Percentiles rank a stretch among this genome's conserved stretches.
These are phyloP conservation scores for Paragyromitra xinjiangensis DNA, from an alignment of 495 filamentous ascomycete genomes.

Conservation along the genomic window DNA sequence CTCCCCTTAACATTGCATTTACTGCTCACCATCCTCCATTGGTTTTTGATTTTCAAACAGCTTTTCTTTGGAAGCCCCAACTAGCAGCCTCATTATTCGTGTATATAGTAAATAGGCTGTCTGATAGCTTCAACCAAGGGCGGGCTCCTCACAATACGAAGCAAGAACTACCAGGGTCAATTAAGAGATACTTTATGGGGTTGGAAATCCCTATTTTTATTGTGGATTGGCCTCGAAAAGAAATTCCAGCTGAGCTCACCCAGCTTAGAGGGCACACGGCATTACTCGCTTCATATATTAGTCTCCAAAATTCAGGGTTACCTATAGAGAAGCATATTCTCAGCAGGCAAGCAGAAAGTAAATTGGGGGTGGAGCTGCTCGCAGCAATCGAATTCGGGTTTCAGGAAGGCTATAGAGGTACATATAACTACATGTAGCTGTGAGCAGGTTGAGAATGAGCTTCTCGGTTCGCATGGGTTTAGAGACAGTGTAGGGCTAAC, in stretches of 20 bases:
- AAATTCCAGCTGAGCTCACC: too few species aligned
- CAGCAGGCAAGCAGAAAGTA: too few species aligned
- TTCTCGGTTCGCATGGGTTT: neutral
- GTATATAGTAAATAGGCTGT: neutral
- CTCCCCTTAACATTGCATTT: neutral
- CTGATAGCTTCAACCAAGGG: neutral
- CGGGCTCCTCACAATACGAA: neutral
- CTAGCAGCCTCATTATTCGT: constrained; percentile 1
- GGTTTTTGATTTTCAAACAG: neutral
- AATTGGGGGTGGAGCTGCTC: too few species aligned
- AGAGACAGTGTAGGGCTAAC: neutral
- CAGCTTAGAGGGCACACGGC: too few species aligned
- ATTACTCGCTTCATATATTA: too few species aligned
- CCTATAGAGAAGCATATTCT: too few species aligned
- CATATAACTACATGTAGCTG: neutral
- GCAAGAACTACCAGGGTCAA: neutral
- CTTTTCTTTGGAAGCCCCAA: neutral
- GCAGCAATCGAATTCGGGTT: too few species aligned
- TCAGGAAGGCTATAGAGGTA: too few species aligned
- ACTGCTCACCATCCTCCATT: neutral
- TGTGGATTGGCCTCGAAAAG: too few species aligned
- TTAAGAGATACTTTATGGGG: neutral
- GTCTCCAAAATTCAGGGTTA: too few species aligned
- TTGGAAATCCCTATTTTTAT: neutral
- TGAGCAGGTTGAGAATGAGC: neutral